Conservation (phyloP, 1,284 basidiomycete genomes). For the Schizophyllum amplum region DNA sequence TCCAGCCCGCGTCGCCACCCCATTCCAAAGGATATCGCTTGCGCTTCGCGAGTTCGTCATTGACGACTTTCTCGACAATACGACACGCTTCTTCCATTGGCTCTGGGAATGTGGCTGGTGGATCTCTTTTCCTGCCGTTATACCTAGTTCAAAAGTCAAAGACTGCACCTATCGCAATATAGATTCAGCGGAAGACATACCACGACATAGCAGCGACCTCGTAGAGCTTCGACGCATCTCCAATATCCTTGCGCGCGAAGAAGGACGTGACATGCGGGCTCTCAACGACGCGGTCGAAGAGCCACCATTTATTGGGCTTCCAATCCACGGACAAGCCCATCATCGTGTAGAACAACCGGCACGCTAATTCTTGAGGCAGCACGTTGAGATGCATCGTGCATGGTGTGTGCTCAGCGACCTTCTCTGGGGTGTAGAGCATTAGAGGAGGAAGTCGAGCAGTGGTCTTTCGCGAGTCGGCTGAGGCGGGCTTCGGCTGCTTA, state of each 20-base stretch:
- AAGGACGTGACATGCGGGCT: conserved; percentile 81
- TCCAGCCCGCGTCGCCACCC: conserved; percentile 50
- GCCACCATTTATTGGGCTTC: conserved; percentile 77
- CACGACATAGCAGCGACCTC: background rate
- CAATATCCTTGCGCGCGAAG: conserved; percentile 44
- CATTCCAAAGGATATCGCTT: conserved; percentile 69
- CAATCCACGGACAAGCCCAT: conserved; percentile 52
- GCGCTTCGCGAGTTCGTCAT: conserved; percentile 59
- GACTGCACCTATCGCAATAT: background rate
- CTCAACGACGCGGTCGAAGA: conserved; percentile 75
- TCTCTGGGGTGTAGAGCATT: conserved; percentile 42
- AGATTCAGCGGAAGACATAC: background rate
- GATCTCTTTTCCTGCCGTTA: conserved; percentile 57
- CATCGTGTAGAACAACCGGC: conserved; percentile 63
- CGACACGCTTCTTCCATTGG: conserved; percentile 75
- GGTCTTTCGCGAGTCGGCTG: conserved; percentile 28
- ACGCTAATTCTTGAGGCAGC: conserved; percentile 66
- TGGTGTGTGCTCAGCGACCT: conserved; percentile 65
- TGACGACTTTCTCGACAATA: conserved; percentile 72
- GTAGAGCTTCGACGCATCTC: background rate
- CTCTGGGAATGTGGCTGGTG: conserved; percentile 55
- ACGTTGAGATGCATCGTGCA: conserved; percentile 68
- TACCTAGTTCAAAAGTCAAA: conserved; percentile 45
- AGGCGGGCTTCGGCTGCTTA: conserved; percentile 36
- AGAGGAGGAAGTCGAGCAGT: conserved; percentile 43